A percentile compares a stretch with the other conserved stretches of the same genome.
phyloP scores from a whole-genome alignment of 371 early-diverging fungal species.

The Syncephalastrum contaminatum region DNA sequence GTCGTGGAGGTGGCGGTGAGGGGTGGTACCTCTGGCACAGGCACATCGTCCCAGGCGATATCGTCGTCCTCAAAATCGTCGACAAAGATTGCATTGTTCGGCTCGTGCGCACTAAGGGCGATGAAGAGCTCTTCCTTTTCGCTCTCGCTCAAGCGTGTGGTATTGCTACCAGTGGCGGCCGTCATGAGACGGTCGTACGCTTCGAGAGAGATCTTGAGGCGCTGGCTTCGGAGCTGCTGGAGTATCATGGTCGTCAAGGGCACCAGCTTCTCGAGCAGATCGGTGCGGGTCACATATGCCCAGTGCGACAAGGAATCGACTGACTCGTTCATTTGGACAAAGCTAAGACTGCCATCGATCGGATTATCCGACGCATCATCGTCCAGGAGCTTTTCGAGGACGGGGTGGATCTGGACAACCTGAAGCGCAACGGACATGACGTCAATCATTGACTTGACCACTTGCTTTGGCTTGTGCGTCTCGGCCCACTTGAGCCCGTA shows the following conservation, averaged over 20 bases:
- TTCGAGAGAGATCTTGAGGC: slow-evolving; percentile 34
- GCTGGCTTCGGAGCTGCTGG: slow-evolving; percentile 19
- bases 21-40: slow-evolving; percentile 1
- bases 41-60: slow-evolving; percentile 34
- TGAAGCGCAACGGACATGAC: slow-evolving; percentile 26
- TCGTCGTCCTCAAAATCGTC: slow-evolving; percentile 45
- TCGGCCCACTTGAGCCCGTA: slow-evolving; percentile 36
- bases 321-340: slow-evolving; percentile 15
- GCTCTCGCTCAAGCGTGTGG: slow-evolving; percentile 20
- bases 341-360: slow-evolving; percentile 4
- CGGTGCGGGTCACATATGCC: slow-evolving; percentile 42
- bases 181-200: slow-evolving; percentile 39
- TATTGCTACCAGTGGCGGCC: slow-evolving; percentile 36
- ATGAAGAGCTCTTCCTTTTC: slow-evolving; percentile 32
- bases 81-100: slow-evolving; percentile 34
- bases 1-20: slow-evolving; percentile 2
- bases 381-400: slow-evolving; percentile 26
- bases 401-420: slow-evolving; percentile 20
- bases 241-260: slow-evolving; percentile 28
- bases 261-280: slow-evolving; percentile 31
- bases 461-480: slow-evolving; percentile 25
- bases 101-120: slow-evolving; percentile 39
- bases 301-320: slow-evolving; percentile 43
- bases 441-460: slow-evolving; percentile 28
- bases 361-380: slow-evolving; percentile 3